Base-by-base conservation (phyloP, 1,139 yeast species). In the Yarrowia galli region DNA sequence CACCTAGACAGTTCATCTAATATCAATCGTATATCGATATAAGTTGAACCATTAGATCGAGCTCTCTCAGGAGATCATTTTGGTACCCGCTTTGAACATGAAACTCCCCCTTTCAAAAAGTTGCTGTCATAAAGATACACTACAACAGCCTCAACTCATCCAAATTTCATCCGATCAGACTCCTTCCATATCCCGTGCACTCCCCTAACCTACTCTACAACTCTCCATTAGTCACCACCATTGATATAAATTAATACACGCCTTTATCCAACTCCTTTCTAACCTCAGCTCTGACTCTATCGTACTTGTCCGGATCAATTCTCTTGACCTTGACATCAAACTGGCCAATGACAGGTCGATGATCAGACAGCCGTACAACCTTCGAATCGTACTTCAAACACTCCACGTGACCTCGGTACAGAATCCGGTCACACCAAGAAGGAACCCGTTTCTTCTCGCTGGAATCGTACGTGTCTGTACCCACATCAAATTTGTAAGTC, bases 361-460 rank as follows among this genome's bases (percentile, higher is more conserved):
- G 99, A 74, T 95, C 99, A 69, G 98, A 92, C 49, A 87, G 81
- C 49, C 79, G 78, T 8, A 70, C 70, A 22, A 71, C 53, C 49
- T 73, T 71, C 38, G 76, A 69, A 56, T 73, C 60, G 67, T 78
- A 78, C 12, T 69, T 68, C 42, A 76, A 35, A 22, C 66, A 46
- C 10, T 35, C 43, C 35, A 61, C 46, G 16, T 16, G 45, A 20
- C 66, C 66, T 51, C 85, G 82, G 67, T 83, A 82, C 67, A 89
- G 73, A 67, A 89, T 86, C 67, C 99, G 81, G 79, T 95, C 99
- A 0, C 98, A 95, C 98, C 98, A 95, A 0, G 98, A 92, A 1
- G 99, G 99, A 32, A 90, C 89, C 72, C 99, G 84, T 76, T 89
- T 89, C 76, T 95, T 95, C 72, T 95, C 99, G 18, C 96, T 89